Base-by-base conservation (phyloP, 2,329 filamentous ascomycete species). In the Trichophyton equinum region DNA sequence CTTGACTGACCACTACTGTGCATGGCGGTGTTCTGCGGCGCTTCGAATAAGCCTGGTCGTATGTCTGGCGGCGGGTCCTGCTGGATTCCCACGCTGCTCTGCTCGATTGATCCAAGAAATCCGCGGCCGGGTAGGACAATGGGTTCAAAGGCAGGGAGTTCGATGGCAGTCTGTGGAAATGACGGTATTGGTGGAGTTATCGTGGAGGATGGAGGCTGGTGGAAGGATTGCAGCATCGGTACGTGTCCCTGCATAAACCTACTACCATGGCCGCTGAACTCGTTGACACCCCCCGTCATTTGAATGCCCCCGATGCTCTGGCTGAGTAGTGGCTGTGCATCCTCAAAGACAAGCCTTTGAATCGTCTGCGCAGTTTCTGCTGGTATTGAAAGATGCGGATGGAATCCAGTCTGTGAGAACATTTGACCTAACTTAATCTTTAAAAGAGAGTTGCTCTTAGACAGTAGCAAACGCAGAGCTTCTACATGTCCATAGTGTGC, bases 401-500 rank as follows among this genome's bases (percentile, higher is more conserved):
- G 57, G 40, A 42, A 47, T 15, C 57, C 42, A 38, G 38, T 59
- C 42, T 59, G 40, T 8, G 44, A 47, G 20, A 59, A 59, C 30
- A 46, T 36, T 22, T 33, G 38, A 2, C 18, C 38, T 25, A 59
- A 13, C 13, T 59, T 67, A 40, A 63, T 63, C 30, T 51, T 63
- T 11, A 55, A 42, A 20, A 58, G 65, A 60, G 62, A 63, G 42
- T 63, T 65, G 20, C 65, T 68, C 33, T 62, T 63, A 6, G 64
- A 60, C 5, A 75, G 64, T n/a, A 75, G 65, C n/a, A 70, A 51
- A 18, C 69, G 63, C 3, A 75, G 65, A 22, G 73, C 68, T 5
- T 71, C 68, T 3, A 68, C 64, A 62, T 75, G 73, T 15, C 71
- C 74, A 62, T 73, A 63, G 57, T 73, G 71, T 36, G 70, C 71